These are phyloP conservation scores for Vitis vinifera DNA, from an alignment of 164 flowering plant species.

Conservation along the genomic window DNA sequence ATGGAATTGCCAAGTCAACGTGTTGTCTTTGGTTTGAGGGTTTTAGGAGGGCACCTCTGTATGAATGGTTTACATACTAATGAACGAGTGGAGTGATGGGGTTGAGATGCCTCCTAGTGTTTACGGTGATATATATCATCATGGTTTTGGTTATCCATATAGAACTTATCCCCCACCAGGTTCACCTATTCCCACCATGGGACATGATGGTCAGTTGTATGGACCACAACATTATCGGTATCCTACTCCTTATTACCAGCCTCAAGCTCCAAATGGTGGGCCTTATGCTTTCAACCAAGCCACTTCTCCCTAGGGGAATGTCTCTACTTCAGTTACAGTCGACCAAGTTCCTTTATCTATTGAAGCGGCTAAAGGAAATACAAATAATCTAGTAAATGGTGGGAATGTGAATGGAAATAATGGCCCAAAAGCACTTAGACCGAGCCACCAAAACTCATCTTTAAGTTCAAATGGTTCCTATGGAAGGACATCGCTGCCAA, in stretches of 20 bases:
- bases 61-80: background rate
- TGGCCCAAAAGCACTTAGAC: slow-evolving; percentile 27
- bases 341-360: slow-evolving; percentile 46
- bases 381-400: slow-evolving; percentile 25
- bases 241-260: slow-evolving; percentile 46
- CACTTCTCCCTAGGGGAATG: slow-evolving; percentile 27
- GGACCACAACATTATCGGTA: slow-evolving; percentile 68
- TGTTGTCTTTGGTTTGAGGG: too few relatives aligned
- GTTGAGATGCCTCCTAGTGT: slow-evolving; percentile 35
- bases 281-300: slow-evolving; percentile 25
- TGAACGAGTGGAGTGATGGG: slow-evolving; percentile 48
- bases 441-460: too few relatives aligned
- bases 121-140: too few relatives aligned
- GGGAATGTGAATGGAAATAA: slow-evolving; percentile 33
- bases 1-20: too few relatives aligned
- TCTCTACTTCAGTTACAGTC: slow-evolving; percentile 38
- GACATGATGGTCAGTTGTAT: slow-evolving; percentile 63
- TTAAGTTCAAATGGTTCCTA: too few relatives aligned
- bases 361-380: slow-evolving; percentile 32
- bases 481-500: too few relatives aligned
- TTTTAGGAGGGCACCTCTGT: too few relatives aligned
- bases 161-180: too few relatives aligned
- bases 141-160: too few relatives aligned
- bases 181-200: slow-evolving; percentile 13
- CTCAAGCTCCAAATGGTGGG: slow-evolving; percentile 33